These are phyloP conservation scores for Coemansia sp. DNA, from an alignment of 192 early-diverging fungal genomes.

Conservation along the genomic window DNA sequence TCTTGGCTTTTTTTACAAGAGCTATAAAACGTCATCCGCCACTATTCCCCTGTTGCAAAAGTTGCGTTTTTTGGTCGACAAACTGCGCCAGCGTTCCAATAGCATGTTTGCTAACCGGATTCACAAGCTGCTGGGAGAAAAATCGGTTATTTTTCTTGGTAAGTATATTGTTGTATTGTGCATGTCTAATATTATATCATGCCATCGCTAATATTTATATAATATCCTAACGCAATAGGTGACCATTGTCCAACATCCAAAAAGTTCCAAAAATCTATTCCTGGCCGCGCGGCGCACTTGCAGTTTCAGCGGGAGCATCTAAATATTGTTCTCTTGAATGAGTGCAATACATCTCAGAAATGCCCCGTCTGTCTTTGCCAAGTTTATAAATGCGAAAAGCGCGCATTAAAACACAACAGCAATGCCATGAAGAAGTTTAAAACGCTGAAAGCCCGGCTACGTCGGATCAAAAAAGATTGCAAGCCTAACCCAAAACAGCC, in stretches of 20 bases:
- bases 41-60: no score
- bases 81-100: no score
- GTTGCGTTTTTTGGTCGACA: no score
- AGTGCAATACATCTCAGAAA: neutral
- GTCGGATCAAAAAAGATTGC: neutral
- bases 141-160: no score
- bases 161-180: no score
- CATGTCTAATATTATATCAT: no score
- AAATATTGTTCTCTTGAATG: neutral
- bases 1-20: no score
- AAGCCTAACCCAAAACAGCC: no score
- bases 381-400: neutral
- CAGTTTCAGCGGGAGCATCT: neutral
- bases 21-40: no score
- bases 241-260: neutral
- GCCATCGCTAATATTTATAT: no score
- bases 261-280: neutral
- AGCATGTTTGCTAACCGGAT: no score
- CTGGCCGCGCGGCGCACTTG: neutral
- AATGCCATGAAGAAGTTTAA: neutral
- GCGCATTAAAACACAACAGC: neutral
- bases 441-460: neutral
- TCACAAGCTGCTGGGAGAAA: no score
- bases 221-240: neutral
- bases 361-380: neutral